Percentiles rank a stretch among this genome's conserved stretches.
Conservation (phyloP, 2,329 filamentous ascomycete genomes). For the Thermoascus crustaceus region DNA sequence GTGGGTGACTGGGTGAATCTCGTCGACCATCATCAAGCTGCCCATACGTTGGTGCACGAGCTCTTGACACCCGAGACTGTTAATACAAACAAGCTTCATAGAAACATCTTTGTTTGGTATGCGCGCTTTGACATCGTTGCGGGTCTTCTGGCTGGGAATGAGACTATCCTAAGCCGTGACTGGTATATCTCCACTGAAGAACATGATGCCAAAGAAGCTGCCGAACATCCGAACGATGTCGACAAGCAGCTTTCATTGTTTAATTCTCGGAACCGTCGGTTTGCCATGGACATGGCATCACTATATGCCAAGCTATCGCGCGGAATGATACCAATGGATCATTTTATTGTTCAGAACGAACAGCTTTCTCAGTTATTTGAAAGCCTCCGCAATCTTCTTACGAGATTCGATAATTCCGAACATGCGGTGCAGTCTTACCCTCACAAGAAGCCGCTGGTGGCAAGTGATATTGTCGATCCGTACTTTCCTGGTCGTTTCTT, state of each 20-base stretch:
- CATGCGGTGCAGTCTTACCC: constrained; percentile 59
- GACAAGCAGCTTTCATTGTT: constrained; percentile 60
- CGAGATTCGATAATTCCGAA: constrained; percentile 54
- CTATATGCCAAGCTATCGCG: constrained; percentile 63
- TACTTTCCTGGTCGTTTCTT: constrained; percentile 64
- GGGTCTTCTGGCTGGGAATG: constrained; percentile 71
- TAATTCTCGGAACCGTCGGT: constrained; percentile 58
- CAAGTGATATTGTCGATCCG: constrained; percentile 65
- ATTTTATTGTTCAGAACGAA: constrained; percentile 57
- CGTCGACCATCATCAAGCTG: constrained; percentile 85
- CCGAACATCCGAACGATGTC: constrained; percentile 54
- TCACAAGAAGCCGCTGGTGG: constrained; percentile 43
- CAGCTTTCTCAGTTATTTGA: constrained; percentile 40
- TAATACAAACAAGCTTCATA: constrained; percentile 60
- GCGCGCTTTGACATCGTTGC: constrained; percentile 78
- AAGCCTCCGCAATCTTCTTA: constrained; percentile 44
- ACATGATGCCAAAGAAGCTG: constrained; percentile 53
- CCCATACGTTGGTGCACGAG: constrained; percentile 68
- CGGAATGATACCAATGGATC: constrained; percentile 54
- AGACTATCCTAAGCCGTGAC: constrained; percentile 62
- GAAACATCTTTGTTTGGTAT: constrained; percentile 81
- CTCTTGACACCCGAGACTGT: constrained; percentile 71
- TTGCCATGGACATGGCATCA: constrained; percentile 72
- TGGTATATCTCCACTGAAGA: constrained; percentile 65
- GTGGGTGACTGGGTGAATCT: constrained; percentile 93